Percentiles rank a stretch among this genome's conserved stretches.
phyloP scores from a whole-genome alignment of 305 asterid genomes.

The Ilex paraguariensis region DNA sequence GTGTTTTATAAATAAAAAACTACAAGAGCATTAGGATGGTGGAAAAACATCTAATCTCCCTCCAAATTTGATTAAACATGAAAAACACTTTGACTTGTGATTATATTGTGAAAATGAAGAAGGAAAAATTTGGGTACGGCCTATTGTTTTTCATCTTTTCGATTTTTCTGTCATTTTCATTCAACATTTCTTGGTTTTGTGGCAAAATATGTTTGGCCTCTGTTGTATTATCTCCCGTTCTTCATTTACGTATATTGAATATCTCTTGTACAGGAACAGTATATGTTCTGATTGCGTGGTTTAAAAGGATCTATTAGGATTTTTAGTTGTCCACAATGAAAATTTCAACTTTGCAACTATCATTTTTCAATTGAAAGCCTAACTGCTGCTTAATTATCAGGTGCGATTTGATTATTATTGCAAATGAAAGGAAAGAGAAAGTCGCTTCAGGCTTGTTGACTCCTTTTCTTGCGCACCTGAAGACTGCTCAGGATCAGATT shows the following conservation, averaged over 20 bases:
- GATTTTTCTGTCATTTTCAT: too few relatives aligned
- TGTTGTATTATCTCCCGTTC: neutral
- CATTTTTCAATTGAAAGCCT: conserved; percentile 10
- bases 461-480: conserved; percentile 85
- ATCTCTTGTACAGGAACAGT: neutral
- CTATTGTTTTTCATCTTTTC: too few relatives aligned
- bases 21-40: too few relatives aligned
- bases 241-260: neutral
- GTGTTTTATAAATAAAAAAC: too few relatives aligned
- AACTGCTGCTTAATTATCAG: conserved; percentile 21
- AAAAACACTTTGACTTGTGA: too few relatives aligned
- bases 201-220: too few relatives aligned
- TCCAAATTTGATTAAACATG: too few relatives aligned
- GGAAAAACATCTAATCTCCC: too few relatives aligned
- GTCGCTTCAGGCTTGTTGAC: conserved; percentile 82
- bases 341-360: neutral
- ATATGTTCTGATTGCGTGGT: neutral
- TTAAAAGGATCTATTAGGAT: neutral
- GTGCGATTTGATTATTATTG: conserved; percentile 67
- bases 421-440: conserved; percentile 82
- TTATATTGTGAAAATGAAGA: too few relatives aligned
- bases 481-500: conserved; percentile 79
- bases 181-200: too few relatives aligned
- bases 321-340: neutral
- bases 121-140: too few relatives aligned